A percentile compares a stretch with the other conserved stretches of the same genome.
phyloP scores from a whole-genome alignment of 164 flowering plant species.

The Annona squamosa region DNA sequence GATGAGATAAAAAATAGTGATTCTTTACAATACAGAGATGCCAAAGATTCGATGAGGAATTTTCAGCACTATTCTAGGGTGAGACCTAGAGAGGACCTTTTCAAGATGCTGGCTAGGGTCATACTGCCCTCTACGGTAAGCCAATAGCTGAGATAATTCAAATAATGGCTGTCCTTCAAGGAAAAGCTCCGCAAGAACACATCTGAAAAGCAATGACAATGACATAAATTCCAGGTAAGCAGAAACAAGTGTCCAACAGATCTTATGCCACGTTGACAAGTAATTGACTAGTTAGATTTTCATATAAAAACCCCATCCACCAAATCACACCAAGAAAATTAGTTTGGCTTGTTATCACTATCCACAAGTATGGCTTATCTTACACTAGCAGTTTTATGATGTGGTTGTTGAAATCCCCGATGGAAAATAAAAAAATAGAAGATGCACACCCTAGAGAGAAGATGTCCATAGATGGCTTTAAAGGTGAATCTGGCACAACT shows the following conservation, averaged over 20 bases:
- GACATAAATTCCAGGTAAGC: neutral
- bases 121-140: constrained; percentile 96
- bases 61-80: neutral
- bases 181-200: constrained; percentile 98
- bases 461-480: constrained; percentile 91
- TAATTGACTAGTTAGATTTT: neutral
- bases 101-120: constrained; percentile 91
- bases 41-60: neutral
- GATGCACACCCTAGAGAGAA: constrained; percentile 86
- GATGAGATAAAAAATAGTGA: neutral
- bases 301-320: neutral
- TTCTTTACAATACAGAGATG: neutral
- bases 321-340: neutral
- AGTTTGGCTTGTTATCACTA: neutral
- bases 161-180: constrained; percentile 98
- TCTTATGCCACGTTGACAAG: neutral
- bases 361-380: neutral
- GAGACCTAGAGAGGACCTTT: constrained; percentile 42
- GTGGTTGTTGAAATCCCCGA: neutral
- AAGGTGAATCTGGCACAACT: constrained; percentile 74
- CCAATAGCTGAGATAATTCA: constrained; percentile 91
- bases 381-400: neutral
- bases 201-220: constrained; percentile 36
- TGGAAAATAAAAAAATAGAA: neutral
- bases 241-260: neutral